These are phyloP conservation scores for Neurospora sp. DNA, from an alignment of 2,329 filamentous ascomycete species.

Conservation along the genomic window DNA sequence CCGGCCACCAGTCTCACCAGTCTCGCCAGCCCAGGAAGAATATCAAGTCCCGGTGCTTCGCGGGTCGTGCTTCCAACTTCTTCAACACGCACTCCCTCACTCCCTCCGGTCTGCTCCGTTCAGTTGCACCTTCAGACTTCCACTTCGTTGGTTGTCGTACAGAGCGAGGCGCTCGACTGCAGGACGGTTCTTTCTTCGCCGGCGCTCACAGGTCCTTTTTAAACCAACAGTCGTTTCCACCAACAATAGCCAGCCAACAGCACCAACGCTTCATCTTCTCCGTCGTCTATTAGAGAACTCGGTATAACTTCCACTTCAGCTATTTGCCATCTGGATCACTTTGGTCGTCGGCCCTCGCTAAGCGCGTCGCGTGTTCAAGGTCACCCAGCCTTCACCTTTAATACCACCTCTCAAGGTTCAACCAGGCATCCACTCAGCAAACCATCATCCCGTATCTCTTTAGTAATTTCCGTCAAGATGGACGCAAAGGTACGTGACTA, in stretches of 20 bases:
- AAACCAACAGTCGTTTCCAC: not conserved
- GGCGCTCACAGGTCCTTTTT: not conserved
- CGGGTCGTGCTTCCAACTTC: not conserved
- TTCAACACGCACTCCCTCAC: not conserved
- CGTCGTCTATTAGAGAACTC: not conserved
- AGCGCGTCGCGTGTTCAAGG: not conserved
- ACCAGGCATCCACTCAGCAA: not conserved
- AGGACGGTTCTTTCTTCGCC: not conserved
- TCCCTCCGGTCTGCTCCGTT: not conserved
- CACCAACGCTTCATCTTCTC: not conserved
- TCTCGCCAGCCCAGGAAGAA: not conserved
- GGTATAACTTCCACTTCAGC: not conserved
- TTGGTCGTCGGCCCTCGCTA: not conserved
- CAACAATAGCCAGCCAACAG: not conserved
- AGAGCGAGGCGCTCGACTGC: not conserved
- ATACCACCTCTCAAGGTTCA: not conserved
- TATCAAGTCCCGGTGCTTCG: not conserved
- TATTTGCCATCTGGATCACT: not conserved
- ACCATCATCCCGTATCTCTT: not conserved
- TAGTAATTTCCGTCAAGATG: conserved; percentile 21
- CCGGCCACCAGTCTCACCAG: not conserved
- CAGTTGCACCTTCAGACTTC: not conserved
- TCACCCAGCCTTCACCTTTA: not conserved
- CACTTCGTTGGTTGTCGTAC: not conserved
- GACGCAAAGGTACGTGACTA: conserved; percentile 29